These are phyloP conservation scores for Fraxinus anomala DNA, from an alignment of 257 asterid genomes.

Conservation along the genomic window DNA sequence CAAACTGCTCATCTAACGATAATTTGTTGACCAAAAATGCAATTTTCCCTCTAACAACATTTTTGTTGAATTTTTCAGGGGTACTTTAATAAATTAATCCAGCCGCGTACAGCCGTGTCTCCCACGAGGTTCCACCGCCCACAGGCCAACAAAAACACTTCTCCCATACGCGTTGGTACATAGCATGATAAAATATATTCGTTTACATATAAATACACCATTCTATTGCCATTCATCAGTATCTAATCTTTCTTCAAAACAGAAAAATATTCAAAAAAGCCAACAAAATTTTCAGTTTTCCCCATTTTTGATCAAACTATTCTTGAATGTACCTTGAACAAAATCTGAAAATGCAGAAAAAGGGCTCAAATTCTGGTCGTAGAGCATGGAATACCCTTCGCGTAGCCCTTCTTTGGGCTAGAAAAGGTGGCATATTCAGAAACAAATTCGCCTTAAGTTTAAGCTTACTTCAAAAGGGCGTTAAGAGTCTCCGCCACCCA, in stretches of 20 bases:
- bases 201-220: neutral
- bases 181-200: conserved; percentile 15
- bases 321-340: neutral
- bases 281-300: neutral
- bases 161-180: conserved; percentile 38
- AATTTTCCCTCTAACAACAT: neutral
- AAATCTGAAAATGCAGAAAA: conserved; percentile 43
- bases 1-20: neutral
- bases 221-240: neutral
- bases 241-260: neutral
- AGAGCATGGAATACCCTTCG: conserved; percentile 66
- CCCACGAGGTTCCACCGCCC: conserved; percentile 38
- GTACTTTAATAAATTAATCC: conserved; percentile 27
- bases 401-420: conserved; percentile 59
- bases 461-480: conserved; percentile 42
- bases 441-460: conserved; percentile 39
- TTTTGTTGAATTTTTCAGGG: conserved; percentile 2
- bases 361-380: conserved; percentile 31
- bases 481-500: conserved; percentile 51
- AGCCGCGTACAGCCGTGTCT: conserved; percentile 43
- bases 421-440: conserved; percentile 57
- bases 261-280: neutral
- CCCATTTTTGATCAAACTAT: neutral
- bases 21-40: neutral
- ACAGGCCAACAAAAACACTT: conserved; percentile 19